Conservation (phyloP, 2,329 filamentous ascomycete species). For the Kalaharituber pfeilii region DNA sequence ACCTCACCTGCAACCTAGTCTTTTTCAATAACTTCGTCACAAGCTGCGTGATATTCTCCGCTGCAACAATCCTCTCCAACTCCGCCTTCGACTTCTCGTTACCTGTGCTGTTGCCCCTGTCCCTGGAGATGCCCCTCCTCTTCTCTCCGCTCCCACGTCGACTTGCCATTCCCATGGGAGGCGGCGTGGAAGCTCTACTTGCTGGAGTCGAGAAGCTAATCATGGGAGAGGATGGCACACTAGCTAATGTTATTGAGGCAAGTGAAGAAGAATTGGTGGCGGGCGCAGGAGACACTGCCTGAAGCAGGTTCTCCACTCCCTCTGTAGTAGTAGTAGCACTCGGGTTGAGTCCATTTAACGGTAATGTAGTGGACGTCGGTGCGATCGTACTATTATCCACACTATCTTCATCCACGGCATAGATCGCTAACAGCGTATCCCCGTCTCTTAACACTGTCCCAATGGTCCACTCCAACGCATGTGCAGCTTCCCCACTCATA, state of each 20-base stretch:
- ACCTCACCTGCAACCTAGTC: conserved; percentile 77
- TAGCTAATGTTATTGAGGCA: neutral
- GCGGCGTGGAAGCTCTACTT: conserved; percentile 5
- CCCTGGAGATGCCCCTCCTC: conserved; percentile 19
- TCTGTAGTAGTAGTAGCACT: conserved; percentile 11
- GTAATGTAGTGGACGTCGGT: conserved; percentile 4
- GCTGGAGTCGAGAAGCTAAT: conserved; percentile 2
- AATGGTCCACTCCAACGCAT: conserved; percentile 93
- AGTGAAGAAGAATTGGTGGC: neutral
- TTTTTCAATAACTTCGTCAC: conserved; percentile 76
- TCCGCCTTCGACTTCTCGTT: conserved; percentile 33
- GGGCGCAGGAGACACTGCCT: conserved; percentile 15
- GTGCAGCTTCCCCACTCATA: conserved; percentile 80
- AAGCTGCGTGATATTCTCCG: conserved; percentile 67
- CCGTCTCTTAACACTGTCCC: conserved; percentile 87
- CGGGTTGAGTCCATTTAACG: conserved; percentile 8
- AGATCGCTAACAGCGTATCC: conserved; percentile 82
- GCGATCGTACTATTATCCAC: conserved; percentile 29
- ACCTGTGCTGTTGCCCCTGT: conserved; percentile 1
- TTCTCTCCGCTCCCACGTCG: conserved; percentile 25
- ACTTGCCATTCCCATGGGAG: conserved; percentile 6
- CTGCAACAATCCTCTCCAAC: conserved; percentile 60
- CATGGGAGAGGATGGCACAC: neutral
- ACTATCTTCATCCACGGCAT: conserved; percentile 79
- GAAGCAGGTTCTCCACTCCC: conserved; percentile 20